These are phyloP conservation scores for Magnaporthiopsis rhizophila DNA, from an alignment of 2,329 filamentous ascomycete genomes.

Conservation along the genomic window DNA sequence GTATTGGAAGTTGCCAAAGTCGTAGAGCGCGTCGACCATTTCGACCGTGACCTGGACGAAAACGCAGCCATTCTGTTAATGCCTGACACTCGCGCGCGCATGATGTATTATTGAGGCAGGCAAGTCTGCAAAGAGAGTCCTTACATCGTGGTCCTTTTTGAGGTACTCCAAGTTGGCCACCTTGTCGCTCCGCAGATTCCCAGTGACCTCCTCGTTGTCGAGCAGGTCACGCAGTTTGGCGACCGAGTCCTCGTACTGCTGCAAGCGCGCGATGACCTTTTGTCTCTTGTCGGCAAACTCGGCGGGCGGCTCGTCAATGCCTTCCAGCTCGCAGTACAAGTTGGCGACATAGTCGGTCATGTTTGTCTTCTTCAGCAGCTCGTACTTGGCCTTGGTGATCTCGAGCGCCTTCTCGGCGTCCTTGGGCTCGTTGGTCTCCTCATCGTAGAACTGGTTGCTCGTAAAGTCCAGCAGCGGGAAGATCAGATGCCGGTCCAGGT, in stretches of 20 bases:
- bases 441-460: slow-evolving; percentile 72
- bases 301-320: slow-evolving; percentile 65
- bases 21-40: slow-evolving; percentile 93
- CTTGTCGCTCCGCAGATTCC: slow-evolving; percentile 90
- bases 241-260: slow-evolving; percentile 79
- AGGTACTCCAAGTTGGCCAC: slow-evolving; percentile 97
- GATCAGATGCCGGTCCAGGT: slow-evolving; percentile 92
- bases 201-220: slow-evolving; percentile 81
- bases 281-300: slow-evolving; percentile 88
- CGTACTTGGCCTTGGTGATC: slow-evolving; percentile 80
- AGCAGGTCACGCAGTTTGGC: slow-evolving; percentile 82
- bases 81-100: background rate
- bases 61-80: background rate
- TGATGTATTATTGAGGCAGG: background rate
- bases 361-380: slow-evolving; percentile 93
- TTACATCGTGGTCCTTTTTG: slow-evolving; percentile 88
- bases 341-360: slow-evolving; percentile 98
- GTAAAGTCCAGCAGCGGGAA: slow-evolving; percentile 94
- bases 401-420: slow-evolving; percentile 52
- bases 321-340: slow-evolving; percentile 83
- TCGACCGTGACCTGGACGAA: slow-evolving; percentile 67
- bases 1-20: slow-evolving; percentile 96
- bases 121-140: slow-evolving; percentile 20
- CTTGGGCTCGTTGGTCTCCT: slow-evolving; percentile 42
- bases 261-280: slow-evolving; percentile 74